A percentile compares a stretch with the other conserved stretches of the same genome.
Evolutionary conservation across 2,329 filamentous ascomycete species (phyloP).

Genomic region (Nemania sp.): DNA sequence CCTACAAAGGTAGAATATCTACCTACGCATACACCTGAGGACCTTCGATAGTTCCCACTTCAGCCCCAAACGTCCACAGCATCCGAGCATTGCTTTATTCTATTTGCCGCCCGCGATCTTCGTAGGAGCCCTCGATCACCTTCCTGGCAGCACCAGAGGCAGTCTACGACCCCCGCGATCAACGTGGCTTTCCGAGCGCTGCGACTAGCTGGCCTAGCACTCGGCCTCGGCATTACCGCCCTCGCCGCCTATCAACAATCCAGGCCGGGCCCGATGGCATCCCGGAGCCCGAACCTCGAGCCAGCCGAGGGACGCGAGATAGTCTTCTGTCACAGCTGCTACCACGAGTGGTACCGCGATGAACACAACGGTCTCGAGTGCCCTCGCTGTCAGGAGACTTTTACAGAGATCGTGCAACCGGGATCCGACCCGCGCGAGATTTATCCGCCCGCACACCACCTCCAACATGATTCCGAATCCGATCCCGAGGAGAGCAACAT

Average conservation of each 20-base stretch:
- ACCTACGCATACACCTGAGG: no score
- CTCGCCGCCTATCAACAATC: constrained; percentile 57
- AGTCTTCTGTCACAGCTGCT: constrained; percentile 83
- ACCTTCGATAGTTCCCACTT: neutral
- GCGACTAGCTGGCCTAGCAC: constrained; percentile 57
- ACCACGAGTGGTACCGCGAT: constrained; percentile 78
- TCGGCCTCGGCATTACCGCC: constrained; percentile 62
- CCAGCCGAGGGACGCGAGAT: constrained; percentile 63
- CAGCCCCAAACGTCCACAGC: neutral
- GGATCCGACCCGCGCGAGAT: constrained; percentile 65
- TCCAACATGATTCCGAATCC: constrained; percentile 46
- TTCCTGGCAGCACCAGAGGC: constrained; percentile 24
- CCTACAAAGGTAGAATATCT: no score
- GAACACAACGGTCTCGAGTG: constrained; percentile 69
- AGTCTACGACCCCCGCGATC: constrained; percentile 34
- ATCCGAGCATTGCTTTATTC: neutral
- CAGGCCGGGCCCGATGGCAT: constrained; percentile 45
- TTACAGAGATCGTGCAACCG: constrained; percentile 79
- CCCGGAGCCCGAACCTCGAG: constrained; percentile 50
- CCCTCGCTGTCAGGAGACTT: constrained; percentile 75
- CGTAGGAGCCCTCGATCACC: neutral
- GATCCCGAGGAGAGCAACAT: constrained; percentile 64
- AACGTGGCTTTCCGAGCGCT: constrained; percentile 61
- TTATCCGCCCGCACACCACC: constrained; percentile 22
- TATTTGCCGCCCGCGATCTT: neutral